Conservation (phyloP, 2,329 filamentous ascomycete genomes). For the Thielaviopsis punctulata region DNA sequence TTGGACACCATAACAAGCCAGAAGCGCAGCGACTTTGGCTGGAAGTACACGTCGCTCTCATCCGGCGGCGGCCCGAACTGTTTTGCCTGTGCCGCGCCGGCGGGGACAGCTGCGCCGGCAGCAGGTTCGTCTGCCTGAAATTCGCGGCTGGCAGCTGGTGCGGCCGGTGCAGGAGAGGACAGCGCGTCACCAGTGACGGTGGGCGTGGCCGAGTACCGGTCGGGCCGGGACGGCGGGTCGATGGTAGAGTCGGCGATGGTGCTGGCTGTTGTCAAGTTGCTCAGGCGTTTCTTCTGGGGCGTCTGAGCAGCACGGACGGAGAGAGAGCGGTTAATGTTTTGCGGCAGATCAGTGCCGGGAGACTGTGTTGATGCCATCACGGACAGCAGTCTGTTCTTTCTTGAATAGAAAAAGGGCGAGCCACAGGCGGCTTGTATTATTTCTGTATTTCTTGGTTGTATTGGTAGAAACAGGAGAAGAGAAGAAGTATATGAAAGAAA, state of each 20-base stretch:
- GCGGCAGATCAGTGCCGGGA: too few species aligned
- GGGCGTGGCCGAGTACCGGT: not conserved
- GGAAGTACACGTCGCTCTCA: constrained; percentile 26
- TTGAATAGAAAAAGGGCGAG: too few species aligned
- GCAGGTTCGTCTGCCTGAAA: too few species aligned
- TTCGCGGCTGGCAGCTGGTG: too few species aligned
- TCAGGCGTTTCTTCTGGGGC: not conserved
- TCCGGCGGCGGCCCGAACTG: constrained; percentile 9
- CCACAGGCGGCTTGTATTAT: too few species aligned
- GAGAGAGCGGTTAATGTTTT: too few species aligned
- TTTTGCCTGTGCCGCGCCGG: not conserved
- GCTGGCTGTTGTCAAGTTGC: not conserved
- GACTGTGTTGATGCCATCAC: too few species aligned
- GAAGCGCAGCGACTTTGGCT: constrained; percentile 35
- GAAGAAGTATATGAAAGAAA: too few species aligned
- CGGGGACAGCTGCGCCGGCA: too few species aligned
- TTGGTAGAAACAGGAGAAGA: too few species aligned
- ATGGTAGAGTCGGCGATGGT: not conserved
- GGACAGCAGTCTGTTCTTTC: too few species aligned
- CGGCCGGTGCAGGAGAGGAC: not conserved
- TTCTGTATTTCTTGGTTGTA: too few species aligned
- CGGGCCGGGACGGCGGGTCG: not conserved
- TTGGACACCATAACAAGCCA: constrained; percentile 38
- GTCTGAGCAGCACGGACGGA: not conserved
- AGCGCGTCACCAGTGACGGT: not conserved